Evolutionary conservation across 2,329 filamentous ascomycete species (phyloP).

Genomic region (Phialophora expanda): DNA sequence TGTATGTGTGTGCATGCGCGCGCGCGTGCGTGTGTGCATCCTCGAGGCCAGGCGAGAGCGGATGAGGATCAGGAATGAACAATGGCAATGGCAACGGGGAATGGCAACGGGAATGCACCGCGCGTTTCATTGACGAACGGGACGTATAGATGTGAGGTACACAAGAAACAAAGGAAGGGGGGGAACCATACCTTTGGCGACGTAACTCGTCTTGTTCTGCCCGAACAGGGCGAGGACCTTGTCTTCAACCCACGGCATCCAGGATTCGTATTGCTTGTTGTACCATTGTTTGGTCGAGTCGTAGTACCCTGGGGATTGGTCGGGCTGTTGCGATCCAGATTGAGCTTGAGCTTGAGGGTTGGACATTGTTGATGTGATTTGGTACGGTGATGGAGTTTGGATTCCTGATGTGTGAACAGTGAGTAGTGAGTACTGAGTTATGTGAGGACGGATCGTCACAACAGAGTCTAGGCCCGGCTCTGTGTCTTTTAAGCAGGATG

Average conservation of each 20-base stretch:
- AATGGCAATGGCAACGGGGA: slow-evolving; percentile 1
- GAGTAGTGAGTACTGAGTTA: not conserved
- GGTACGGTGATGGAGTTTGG: not conserved
- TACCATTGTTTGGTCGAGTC: slow-evolving; percentile 69
- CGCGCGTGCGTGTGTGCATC: too few relatives aligned
- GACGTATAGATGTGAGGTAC: too few relatives aligned
- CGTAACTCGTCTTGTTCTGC: slow-evolving; percentile 76
- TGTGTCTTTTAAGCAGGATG: not conserved
- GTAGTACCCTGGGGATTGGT: slow-evolving; percentile 1
- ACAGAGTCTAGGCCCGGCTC: too few relatives aligned
- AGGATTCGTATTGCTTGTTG: slow-evolving; percentile 73
- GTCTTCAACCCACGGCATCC: slow-evolving; percentile 79
- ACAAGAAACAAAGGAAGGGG: too few relatives aligned
- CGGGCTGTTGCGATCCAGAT: not conserved
- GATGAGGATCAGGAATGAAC: not conserved
- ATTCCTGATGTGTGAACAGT: not conserved
- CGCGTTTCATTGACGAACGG: too few relatives aligned
- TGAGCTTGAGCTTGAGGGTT: not conserved
- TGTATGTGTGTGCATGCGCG: too few relatives aligned
- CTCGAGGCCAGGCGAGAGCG: too few relatives aligned
- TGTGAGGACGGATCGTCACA: not conserved
- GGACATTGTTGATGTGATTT: slow-evolving; percentile 4
- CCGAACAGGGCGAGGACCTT: slow-evolving; percentile 74
- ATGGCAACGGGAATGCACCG: not conserved
- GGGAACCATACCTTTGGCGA: slow-evolving; percentile 70